These are phyloP conservation scores for Eucalyptus pauciflora DNA, from an alignment of 345 rosid species.

Conservation along the genomic window DNA sequence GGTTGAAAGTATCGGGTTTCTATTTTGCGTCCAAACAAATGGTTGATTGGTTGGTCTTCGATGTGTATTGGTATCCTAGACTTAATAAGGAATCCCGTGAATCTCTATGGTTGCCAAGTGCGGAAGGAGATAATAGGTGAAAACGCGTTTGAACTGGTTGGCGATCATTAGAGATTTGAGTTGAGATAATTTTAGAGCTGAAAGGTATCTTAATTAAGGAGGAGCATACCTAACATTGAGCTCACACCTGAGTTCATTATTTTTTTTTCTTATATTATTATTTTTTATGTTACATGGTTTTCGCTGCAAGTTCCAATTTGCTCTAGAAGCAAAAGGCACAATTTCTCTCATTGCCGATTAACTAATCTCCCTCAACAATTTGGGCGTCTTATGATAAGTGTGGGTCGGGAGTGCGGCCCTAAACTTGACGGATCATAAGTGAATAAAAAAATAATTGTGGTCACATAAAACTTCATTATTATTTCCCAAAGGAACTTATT, in stretches of 20 bases:
- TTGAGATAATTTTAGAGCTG: neutral
- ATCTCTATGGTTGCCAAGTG: neutral
- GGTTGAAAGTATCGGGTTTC: neutral
- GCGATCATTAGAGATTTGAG: neutral
- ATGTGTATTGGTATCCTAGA: neutral
- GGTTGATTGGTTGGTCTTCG: neutral
- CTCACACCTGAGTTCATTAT: too few species aligned
- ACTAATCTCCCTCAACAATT: neutral
- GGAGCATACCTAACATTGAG: too few species aligned
- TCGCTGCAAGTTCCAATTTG: neutral
- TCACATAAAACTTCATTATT: neutral
- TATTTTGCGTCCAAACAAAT: neutral
- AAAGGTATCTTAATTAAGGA: neutral
- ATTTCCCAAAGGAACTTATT: neutral
- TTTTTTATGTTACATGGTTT: neutral
- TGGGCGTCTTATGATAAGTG: neutral
- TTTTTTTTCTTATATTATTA: too few species aligned
- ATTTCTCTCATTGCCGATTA: neutral
- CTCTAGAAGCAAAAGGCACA: neutral
- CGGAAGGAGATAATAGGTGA: neutral
- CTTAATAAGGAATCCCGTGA: neutral
- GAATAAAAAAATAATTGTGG: neutral
- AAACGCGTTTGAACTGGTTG: neutral
- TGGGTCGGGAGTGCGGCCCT: neutral
- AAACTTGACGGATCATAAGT: neutral